These are phyloP conservation scores for Phaeotremella skinneri DNA, from an alignment of 768 basidiomycete genomes.

Conservation along the genomic window DNA sequence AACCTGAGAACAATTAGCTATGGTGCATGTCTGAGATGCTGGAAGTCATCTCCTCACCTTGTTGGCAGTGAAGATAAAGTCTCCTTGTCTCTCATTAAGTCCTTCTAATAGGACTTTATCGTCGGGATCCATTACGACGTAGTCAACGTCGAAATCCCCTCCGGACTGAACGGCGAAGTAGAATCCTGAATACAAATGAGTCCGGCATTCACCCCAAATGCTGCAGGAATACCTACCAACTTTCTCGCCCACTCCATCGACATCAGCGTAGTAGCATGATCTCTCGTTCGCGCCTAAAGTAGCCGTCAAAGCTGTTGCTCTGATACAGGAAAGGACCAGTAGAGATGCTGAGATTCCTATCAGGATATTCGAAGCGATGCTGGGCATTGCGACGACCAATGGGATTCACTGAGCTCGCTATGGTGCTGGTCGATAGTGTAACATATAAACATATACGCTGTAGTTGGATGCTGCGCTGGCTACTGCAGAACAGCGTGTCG, in stretches of 20 bases:
- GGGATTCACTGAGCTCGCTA: no score
- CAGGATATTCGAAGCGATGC: not conserved
- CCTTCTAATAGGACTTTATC: conserved; percentile 86
- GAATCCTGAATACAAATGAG: conserved; percentile 62
- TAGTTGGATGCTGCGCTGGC: no score
- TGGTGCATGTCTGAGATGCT: not conserved
- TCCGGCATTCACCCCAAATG: conserved; percentile 12
- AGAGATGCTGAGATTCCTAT: no score
- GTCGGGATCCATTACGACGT: conserved; percentile 84
- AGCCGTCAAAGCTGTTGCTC: conserved; percentile 50
- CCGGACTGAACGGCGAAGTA: conserved; percentile 99
- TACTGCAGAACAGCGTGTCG: no score
- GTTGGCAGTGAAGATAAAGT: conserved; percentile 95
- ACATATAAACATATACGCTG: no score
- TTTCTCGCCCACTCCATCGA: conserved; percentile 68
- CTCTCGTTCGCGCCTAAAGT: conserved; percentile 52
- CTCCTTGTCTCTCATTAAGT: conserved; percentile 84
- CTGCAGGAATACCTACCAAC: conserved; percentile 66
- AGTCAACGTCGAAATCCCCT: conserved; percentile 94
- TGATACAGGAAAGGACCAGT: conserved; percentile 12
- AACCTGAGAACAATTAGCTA: conserved; percentile 46
- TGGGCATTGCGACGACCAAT: no score
- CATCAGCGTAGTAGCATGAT: conserved; percentile 88
- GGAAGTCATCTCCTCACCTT: conserved; percentile 47
- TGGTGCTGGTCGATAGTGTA: no score